Conservation (phyloP, 139 green algal species). For the Chlorella sp. region DNA sequence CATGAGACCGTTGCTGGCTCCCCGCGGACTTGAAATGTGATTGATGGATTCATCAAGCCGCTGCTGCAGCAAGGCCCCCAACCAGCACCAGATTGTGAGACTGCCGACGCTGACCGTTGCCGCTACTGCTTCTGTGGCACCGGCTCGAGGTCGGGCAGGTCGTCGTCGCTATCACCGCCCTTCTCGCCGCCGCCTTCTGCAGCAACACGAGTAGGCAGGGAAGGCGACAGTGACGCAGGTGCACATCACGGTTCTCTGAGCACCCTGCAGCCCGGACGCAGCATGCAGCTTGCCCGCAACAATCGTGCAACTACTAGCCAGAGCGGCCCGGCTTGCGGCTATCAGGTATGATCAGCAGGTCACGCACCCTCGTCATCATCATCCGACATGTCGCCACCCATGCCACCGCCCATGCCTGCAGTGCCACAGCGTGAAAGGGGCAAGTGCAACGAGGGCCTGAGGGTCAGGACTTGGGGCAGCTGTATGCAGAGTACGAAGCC, state of each 20-base stretch:
- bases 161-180: slow-evolving; percentile 40
- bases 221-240: background rate
- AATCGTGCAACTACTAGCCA: too few species aligned
- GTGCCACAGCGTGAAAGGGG: background rate
- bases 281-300: background rate
- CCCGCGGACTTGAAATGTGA: too few species aligned
- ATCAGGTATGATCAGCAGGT: background rate
- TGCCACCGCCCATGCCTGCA: background rate
- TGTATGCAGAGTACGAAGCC: too few species aligned
- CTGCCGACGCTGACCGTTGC: too few species aligned
- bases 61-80: too few species aligned
- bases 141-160: slow-evolving; percentile 46
- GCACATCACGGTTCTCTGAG: background rate
- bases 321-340: too few species aligned
- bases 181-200: slow-evolving; percentile 24
- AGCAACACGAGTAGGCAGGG: background rate
- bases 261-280: background rate
- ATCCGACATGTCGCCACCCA: slow-evolving; percentile 1
- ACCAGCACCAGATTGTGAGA: too few species aligned
- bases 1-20: too few species aligned
- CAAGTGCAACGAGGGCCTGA: background rate
- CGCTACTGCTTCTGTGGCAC: slow-evolving; percentile 20
- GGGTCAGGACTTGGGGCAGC: background rate
- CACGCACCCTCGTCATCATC: background rate
- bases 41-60: too few species aligned